phyloP scores from a whole-genome alignment of 257 asterid genomes.

The Forsythia suspensa region DNA sequence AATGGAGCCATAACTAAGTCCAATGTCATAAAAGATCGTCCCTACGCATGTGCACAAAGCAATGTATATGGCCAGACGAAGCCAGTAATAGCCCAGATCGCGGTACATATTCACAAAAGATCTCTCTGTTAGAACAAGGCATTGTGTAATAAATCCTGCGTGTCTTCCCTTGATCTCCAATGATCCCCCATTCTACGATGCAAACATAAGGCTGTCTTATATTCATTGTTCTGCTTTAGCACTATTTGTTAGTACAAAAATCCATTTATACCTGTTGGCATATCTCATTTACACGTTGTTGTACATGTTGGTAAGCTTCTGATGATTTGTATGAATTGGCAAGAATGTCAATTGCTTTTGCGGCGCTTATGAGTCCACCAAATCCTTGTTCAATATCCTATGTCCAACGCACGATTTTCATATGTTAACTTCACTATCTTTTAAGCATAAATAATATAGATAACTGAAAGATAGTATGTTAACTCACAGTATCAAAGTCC shows the following conservation, averaged over 20 bases:
- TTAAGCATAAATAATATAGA: no score
- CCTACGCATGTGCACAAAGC: slow-evolving; percentile 53
- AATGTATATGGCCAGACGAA: slow-evolving; percentile 50
- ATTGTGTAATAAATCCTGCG: slow-evolving; percentile 51
- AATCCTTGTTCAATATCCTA: slow-evolving; percentile 61
- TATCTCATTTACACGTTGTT: slow-evolving; percentile 29
- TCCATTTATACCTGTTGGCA: slow-evolving; percentile 30
- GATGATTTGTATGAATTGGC: slow-evolving; percentile 43
- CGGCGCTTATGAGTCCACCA: slow-evolving; percentile 30
- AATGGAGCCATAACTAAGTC: slow-evolving; percentile 45
- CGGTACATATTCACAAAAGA: slow-evolving; percentile 62
- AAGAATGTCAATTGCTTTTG: slow-evolving; percentile 48
- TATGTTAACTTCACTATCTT: no score
- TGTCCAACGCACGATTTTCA: neutral
- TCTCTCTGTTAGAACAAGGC: slow-evolving; percentile 46
- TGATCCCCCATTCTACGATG: slow-evolving; percentile 28
- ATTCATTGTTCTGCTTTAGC: no score
- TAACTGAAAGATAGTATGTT: no score
- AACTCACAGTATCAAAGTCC: slow-evolving; percentile 52
- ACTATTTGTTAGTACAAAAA: no score
- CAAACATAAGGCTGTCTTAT: no score
- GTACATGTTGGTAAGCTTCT: slow-evolving; percentile 32
- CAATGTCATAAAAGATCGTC: slow-evolving; percentile 45
- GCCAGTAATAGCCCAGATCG: slow-evolving; percentile 71
- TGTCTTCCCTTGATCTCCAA: slow-evolving; percentile 42